Conservation (phyloP, 208 protist species). For the Naegleria gruberi region DNA sequence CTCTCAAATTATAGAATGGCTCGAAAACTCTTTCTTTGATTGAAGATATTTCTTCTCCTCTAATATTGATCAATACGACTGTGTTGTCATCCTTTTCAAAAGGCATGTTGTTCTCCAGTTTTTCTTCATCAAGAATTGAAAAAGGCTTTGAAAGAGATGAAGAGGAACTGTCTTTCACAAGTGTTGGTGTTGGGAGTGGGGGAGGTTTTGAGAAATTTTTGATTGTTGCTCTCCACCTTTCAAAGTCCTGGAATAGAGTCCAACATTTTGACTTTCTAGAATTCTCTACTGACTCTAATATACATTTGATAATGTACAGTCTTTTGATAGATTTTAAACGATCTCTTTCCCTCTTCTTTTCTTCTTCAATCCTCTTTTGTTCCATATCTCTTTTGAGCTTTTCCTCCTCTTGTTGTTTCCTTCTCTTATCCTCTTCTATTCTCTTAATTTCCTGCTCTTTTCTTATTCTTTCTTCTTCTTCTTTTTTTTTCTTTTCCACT, state of each 20-base stretch:
- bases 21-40: background rate
- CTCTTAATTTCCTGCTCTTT: background rate
- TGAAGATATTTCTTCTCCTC: background rate
- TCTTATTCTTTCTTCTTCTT: slow-evolving; percentile 17
- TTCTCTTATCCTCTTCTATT: background rate
- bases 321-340: too few relatives aligned
- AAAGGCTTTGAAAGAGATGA: background rate
- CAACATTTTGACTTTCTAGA: background rate
- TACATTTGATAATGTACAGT: background rate
- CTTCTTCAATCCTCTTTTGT: background rate
- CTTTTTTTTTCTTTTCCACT: background rate
- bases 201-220: background rate
- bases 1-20: background rate
- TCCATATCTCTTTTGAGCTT: background rate
- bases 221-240: background rate
- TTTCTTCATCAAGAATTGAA: background rate
- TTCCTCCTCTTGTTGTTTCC: background rate
- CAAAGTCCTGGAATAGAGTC: background rate
- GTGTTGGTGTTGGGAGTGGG: background rate
- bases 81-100: background rate
- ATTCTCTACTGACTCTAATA: background rate
- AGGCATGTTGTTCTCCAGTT: background rate
- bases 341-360: background rate
- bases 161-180: too few relatives aligned
- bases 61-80: background rate